These are phyloP conservation scores for Ilyonectria destructans DNA, from an alignment of 2,329 filamentous ascomycete genomes.

Conservation along the genomic window DNA sequence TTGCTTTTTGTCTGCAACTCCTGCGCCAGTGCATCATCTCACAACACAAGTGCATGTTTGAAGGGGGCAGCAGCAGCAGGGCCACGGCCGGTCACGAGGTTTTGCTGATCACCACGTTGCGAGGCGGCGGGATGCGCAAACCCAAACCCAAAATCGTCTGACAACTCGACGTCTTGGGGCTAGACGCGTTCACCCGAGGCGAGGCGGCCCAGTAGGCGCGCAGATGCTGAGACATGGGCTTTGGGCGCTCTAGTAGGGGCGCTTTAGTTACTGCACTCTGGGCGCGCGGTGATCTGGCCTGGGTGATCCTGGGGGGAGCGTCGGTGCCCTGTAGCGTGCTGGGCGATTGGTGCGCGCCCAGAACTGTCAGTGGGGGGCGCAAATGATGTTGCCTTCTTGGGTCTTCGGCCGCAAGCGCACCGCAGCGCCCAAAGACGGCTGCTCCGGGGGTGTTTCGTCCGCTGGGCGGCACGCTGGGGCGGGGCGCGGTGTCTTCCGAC, in stretches of 20 bases:
- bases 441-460: slow-evolving; percentile 19
- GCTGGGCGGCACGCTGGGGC: slow-evolving; percentile 26
- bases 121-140: slow-evolving; percentile 19
- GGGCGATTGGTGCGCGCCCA: slow-evolving; percentile 12
- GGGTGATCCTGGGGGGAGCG: neutral
- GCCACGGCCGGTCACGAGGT: neutral
- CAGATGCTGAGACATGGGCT: slow-evolving; percentile 8
- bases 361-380: neutral
- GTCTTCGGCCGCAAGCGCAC: slow-evolving; percentile 1
- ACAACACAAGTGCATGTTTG: neutral
- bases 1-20: slow-evolving; percentile 6
- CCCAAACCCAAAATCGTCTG: slow-evolving; percentile 22
- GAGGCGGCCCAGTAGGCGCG: slow-evolving; percentile 7
- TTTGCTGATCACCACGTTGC: slow-evolving; percentile 1
- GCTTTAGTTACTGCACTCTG: neutral
- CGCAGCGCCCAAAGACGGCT: slow-evolving; percentile 16
- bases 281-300: too few species aligned
- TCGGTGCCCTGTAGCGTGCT: slow-evolving; percentile 9
- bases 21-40: neutral
- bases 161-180: slow-evolving; percentile 13
- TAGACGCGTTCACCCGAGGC: slow-evolving; percentile 16
- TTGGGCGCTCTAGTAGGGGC: neutral
- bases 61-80: neutral
- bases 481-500: slow-evolving; percentile 15
- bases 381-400: slow-evolving; percentile 7